Conservation (phyloP, 331 rosid genomes). For the Quercus tomentella region DNA sequence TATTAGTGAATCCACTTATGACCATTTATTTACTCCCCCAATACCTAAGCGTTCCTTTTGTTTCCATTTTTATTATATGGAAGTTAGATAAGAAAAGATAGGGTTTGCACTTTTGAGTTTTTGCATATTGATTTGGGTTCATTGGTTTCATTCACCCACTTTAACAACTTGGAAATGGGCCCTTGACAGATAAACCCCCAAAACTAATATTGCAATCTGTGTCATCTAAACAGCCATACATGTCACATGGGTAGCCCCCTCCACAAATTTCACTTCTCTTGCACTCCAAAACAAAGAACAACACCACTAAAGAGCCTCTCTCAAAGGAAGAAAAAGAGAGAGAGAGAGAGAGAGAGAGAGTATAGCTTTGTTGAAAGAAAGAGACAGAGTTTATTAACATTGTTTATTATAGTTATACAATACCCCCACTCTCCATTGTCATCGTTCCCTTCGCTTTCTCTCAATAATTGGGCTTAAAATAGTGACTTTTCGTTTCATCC, state of each 20-base stretch:
- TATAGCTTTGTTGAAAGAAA: background rate
- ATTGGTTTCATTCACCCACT: slow-evolving; percentile 23
- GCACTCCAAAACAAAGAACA: slow-evolving; percentile 41
- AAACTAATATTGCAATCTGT: slow-evolving; percentile 54
- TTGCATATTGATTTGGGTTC: slow-evolving; percentile 15
- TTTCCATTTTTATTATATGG: too few species aligned
- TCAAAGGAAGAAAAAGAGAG: background rate
- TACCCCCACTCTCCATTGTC: background rate
- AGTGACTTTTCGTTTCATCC: background rate
- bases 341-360: too few species aligned
- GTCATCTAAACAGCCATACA: slow-evolving; percentile 52
- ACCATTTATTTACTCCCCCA: too few species aligned
- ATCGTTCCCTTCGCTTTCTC: background rate
- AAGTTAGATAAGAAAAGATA: background rate
- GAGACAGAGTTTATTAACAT: background rate
- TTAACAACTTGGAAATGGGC: slow-evolving; percentile 24
- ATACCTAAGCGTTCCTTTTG: too few species aligned
- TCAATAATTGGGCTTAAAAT: slow-evolving; percentile 2
- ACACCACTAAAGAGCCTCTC: background rate
- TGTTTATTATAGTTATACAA: background rate
- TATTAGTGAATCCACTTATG: too few species aligned
- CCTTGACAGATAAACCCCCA: slow-evolving; percentile 51
- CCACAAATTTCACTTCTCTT: slow-evolving; percentile 26
- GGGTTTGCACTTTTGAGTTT: slow-evolving; percentile 8
- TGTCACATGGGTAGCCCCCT: slow-evolving; percentile 65